phyloP scores from a whole-genome alignment of 345 rosid genomes.

The Arabidopsis suecica region DNA sequence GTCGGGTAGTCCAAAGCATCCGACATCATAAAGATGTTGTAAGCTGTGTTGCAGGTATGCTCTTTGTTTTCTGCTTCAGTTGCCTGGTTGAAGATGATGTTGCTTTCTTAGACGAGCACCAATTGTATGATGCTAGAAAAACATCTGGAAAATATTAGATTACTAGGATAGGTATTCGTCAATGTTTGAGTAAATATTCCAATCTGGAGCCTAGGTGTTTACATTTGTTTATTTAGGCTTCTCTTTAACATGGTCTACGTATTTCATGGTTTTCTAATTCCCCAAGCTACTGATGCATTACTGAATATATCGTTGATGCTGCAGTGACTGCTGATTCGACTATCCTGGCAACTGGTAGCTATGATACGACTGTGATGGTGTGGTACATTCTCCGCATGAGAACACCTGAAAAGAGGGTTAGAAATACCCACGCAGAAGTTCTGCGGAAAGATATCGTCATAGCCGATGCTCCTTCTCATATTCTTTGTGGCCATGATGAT shows the following conservation, averaged over 20 bases:
- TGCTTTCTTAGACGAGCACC: slow-evolving; percentile 1
- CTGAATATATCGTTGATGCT: slow-evolving; percentile 37
- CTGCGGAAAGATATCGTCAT: slow-evolving; percentile 73
- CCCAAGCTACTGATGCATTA: neutral
- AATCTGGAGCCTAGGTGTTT: neutral
- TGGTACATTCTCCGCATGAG: slow-evolving; percentile 75
- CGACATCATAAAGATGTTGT: slow-evolving; percentile 96
- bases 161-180: neutral
- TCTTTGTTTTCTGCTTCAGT: slow-evolving; percentile 20
- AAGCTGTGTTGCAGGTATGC: slow-evolving; percentile 96
- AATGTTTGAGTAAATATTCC: slow-evolving; percentile 8
- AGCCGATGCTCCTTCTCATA: slow-evolving; percentile 90
- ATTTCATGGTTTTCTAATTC: slow-evolving; percentile 12
- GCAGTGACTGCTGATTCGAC: slow-evolving; percentile 88
- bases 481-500: slow-evolving; percentile 94
- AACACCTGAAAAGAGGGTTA: slow-evolving; percentile 69
- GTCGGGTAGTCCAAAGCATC: slow-evolving; percentile 92
- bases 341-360: slow-evolving; percentile 94
- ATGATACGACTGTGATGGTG: slow-evolving; percentile 95
- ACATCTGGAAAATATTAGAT: slow-evolving; percentile 8
- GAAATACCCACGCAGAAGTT: slow-evolving; percentile 55
- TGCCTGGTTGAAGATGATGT: neutral
- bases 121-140: neutral
- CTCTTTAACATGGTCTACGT: neutral
- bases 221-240: slow-evolving; percentile 5